Evolutionary conservation across 1,139 yeast species (phyloP).

Genomic region (Blastobotrys persicus): DNA sequence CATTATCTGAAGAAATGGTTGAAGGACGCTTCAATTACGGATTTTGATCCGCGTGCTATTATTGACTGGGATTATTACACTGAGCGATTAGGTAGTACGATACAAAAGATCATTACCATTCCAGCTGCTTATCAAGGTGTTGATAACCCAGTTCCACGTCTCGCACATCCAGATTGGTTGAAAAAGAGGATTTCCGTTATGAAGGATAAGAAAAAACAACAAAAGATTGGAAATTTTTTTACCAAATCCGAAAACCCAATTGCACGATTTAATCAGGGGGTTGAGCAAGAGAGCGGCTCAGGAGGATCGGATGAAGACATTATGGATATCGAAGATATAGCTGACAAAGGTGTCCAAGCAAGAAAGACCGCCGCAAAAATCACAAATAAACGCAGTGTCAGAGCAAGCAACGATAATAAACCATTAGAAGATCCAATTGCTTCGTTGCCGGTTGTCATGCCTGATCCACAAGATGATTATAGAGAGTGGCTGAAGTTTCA

Average conservation of each 20-base stretch:
- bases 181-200: slow-evolving; percentile 56
- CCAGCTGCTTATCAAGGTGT: slow-evolving; percentile 95
- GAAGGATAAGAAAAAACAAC: slow-evolving; percentile 71
- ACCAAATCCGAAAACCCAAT: slow-evolving; percentile 24
- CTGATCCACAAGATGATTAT: slow-evolving; percentile 73
- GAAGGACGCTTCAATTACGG: slow-evolving; percentile 70
- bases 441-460: slow-evolving; percentile 38
- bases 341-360: slow-evolving; percentile 27
- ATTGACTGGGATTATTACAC: slow-evolving; percentile 93
- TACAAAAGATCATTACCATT: slow-evolving; percentile 91
- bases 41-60: slow-evolving; percentile 83
- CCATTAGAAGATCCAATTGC: slow-evolving; percentile 13
- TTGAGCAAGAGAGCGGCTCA: neutral
- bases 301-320: slow-evolving; percentile 27
- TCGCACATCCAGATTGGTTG: slow-evolving; percentile 94
- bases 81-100: slow-evolving; percentile 87
- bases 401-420: neutral
- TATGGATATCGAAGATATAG: slow-evolving; percentile 79
- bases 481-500: slow-evolving; percentile 72
- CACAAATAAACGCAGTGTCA: neutral
- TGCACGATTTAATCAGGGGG: slow-evolving; percentile 2
- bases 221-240: slow-evolving; percentile 60
- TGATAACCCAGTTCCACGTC: slow-evolving; percentile 92
- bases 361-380: neutral
- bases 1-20: slow-evolving; percentile 83